A percentile compares a stretch with the other conserved stretches of the same genome.
phyloP scores from a whole-genome alignment of 75 land plant species.

The Azolla pinnata region DNA sequence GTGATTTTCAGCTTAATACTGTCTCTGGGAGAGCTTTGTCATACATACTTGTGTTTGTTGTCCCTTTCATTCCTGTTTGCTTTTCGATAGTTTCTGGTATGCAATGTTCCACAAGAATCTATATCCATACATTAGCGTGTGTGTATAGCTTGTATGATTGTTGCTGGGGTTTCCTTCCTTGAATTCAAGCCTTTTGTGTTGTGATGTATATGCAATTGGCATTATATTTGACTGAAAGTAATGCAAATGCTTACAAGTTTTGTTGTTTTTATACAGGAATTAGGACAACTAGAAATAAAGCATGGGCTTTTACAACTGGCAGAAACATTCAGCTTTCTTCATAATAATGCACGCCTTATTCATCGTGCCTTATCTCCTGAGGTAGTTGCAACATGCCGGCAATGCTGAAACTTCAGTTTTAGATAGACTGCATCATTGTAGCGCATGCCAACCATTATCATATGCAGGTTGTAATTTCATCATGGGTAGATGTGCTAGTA shows the following conservation, averaged over 20 bases:
- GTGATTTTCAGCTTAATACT: constrained; percentile 5
- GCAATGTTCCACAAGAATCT: constrained; percentile 4
- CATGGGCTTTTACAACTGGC: constrained; percentile 91
- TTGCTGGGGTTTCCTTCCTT: background rate
- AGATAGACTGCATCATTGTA: background rate
- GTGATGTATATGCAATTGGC: background rate
- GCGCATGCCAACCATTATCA: too few relatives aligned
- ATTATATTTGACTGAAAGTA: too few relatives aligned
- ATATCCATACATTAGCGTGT: too few relatives aligned
- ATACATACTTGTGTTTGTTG: too few relatives aligned
- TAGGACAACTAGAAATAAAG: constrained; percentile 86
- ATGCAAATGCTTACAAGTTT: too few relatives aligned
- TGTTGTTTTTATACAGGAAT: constrained; percentile 51
- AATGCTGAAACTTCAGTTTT: background rate
- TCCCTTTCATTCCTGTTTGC: too few relatives aligned
- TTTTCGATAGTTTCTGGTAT: too few relatives aligned
- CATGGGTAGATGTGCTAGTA: background rate
- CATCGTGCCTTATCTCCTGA: constrained; percentile 95
- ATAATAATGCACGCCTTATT: constrained; percentile 80
- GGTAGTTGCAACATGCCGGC: constrained; percentile 26
- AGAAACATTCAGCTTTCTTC: constrained; percentile 78
- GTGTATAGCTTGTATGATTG: background rate
- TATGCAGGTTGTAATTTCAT: too few relatives aligned
- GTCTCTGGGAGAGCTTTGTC: too few relatives aligned
- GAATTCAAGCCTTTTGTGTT: background rate